Evolutionary conservation across 2,329 filamentous ascomycete species (phyloP).

Genomic region (Byssothecium circinans): DNA sequence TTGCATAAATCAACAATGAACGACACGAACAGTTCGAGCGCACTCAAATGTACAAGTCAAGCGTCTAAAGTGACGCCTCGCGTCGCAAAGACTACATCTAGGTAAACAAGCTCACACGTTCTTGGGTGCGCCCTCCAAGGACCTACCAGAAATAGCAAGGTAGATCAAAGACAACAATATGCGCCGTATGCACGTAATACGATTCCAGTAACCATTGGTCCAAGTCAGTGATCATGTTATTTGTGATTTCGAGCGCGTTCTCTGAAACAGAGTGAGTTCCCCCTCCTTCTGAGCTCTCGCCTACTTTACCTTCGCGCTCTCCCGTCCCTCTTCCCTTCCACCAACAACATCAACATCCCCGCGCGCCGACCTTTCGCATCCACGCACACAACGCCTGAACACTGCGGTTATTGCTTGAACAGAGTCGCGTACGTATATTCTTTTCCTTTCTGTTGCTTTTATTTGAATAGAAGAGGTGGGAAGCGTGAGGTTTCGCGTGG

Average conservation of each 20-base stretch:
- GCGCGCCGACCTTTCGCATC: slow-evolving; percentile 11
- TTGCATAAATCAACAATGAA: too few species aligned
- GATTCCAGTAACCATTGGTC: slow-evolving; percentile 9
- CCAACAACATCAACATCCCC: slow-evolving; percentile 2
- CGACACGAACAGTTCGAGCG: too few species aligned
- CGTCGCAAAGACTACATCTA: too few species aligned
- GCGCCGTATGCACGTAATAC: slow-evolving; percentile 1
- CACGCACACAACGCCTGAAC: slow-evolving; percentile 1
- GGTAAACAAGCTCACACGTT: too few species aligned
- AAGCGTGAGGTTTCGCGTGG: background rate
- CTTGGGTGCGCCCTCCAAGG: too few species aligned
- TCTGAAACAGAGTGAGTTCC: slow-evolving; percentile 11
- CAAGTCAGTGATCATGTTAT: slow-evolving; percentile 21
- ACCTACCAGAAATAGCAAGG: too few species aligned
- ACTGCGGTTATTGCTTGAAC: slow-evolving; percentile 2
- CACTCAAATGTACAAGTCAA: too few species aligned
- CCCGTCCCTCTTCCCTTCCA: slow-evolving; percentile 10
- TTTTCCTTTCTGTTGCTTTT: slow-evolving; percentile 1
- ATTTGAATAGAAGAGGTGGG: background rate
- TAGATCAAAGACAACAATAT: background rate
- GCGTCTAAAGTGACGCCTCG: too few species aligned
- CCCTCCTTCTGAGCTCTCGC: background rate
- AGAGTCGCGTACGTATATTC: slow-evolving; percentile 14
- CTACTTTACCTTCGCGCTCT: background rate
- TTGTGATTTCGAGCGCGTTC: slow-evolving; percentile 1